Base-by-base conservation (phyloP, 164 flowering plant genomes). In the Hamamelis virginiana region DNA sequence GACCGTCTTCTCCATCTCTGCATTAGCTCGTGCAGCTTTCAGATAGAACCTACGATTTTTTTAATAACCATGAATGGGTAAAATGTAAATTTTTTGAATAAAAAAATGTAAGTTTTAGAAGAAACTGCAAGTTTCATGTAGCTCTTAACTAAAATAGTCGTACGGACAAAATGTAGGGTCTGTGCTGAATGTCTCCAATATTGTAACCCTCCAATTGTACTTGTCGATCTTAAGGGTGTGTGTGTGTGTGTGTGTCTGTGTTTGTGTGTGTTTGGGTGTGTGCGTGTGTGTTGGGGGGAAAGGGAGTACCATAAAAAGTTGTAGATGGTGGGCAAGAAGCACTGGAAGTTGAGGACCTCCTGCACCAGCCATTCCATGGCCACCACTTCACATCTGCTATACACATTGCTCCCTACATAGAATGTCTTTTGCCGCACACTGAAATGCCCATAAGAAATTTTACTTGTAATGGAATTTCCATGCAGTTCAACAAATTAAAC, bases 301-400 rank as follows among this genome's bases (percentile, higher is more conserved):
- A 56, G 38, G 58, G 23, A 44, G 44, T 85, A 94, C 98, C 98
- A 86, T 65, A 94, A 75, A 86, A 94, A 94, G 76, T 89, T 90
- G 85, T 84, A 83, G 56, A 80, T 74, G 22, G 97, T 90, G 58
- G 97, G 96, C 67, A 81, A 66, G 78, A 82, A 80, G 77, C 97
- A 92, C 60, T 84, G 81, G 84, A 91, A 95, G 59, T 82, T 79
- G 64, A 92, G 94, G 68, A 89, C 86, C 73, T 91, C 91, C 76
- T 82, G 95, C 66, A 95, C 90, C 72, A 92, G 72, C 99, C 99
- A 95, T 80, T 95, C 99, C 99, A 95, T 95, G 51, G 94, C 99
- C 64, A 95, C 93, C 53, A 92, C 97, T 83, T 95, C 97, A 67
- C 78, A 57, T 72, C 93, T 84, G 74, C 81, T 77, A 64, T 85